These are phyloP conservation scores for Podospora didyma DNA, from an alignment of 495 filamentous ascomycete genomes.

Conservation along the genomic window DNA sequence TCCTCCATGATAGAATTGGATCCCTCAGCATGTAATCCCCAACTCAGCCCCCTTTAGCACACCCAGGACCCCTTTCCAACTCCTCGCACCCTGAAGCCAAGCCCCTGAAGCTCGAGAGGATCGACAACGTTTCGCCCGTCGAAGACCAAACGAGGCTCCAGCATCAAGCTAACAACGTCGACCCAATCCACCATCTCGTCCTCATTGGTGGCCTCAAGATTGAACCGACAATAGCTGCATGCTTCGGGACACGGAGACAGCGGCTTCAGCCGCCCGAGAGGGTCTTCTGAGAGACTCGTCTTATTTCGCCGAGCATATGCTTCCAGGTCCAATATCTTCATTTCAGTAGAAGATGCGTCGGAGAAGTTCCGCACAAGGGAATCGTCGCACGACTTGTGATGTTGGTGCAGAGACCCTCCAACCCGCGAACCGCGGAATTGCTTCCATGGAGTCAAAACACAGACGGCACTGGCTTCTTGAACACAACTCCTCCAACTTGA, in stretches of 20 bases:
- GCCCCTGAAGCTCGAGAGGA: constrained; percentile 17
- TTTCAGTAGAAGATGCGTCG: constrained; percentile 14
- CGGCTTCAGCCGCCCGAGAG: constrained; percentile 21
- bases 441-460: constrained; percentile 29
- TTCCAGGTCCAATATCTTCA: constrained; percentile 19
- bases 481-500: constrained; percentile 46
- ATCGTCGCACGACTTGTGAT: background rate
- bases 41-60: no score
- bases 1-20: no score
- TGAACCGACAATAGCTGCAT: constrained; percentile 29
- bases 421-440: constrained; percentile 26
- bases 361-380: background rate
- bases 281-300: constrained; percentile 13
- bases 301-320: constrained; percentile 4
- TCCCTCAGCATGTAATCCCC: no score
- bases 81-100: constrained; percentile 24
- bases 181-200: constrained; percentile 49
- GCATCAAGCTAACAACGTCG: constrained; percentile 51
- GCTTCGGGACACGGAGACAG: constrained; percentile 13
- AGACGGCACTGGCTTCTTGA: constrained; percentile 24
- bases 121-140: constrained; percentile 53
- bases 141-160: constrained; percentile 65
- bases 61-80: constrained; percentile 20
- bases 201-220: constrained; percentile 4
- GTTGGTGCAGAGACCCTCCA: background rate